Evolutionary conservation across 495 filamentous ascomycete species (phyloP).

Genomic region (Penicillium longicatenatum): DNA sequence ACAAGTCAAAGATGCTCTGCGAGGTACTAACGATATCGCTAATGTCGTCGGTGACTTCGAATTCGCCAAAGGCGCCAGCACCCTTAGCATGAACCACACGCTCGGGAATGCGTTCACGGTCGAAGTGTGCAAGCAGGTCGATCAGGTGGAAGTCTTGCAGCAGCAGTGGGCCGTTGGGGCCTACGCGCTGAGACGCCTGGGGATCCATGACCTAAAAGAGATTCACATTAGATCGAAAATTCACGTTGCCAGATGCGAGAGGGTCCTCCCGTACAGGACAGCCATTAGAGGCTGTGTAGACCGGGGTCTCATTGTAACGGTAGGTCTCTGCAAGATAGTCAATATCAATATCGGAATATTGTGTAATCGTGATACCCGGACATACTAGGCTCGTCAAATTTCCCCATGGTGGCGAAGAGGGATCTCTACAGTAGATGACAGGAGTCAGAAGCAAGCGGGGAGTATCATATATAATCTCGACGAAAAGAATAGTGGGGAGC

Average conservation of each 20-base stretch:
- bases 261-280: conserved; percentile 27
- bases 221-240: conserved; percentile 12
- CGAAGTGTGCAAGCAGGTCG: conserved; percentile 70
- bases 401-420: conserved; percentile 31
- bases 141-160: conserved; percentile 66
- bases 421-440: neutral
- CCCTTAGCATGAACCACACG: conserved; percentile 82
- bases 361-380: neutral
- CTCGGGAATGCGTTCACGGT: conserved; percentile 68
- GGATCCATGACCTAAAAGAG: conserved; percentile 52
- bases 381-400: conserved; percentile 41
- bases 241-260: neutral
- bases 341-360: neutral
- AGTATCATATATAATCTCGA: conserved; percentile 3
- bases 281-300: conserved; percentile 51
- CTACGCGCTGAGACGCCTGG: conserved; percentile 59
- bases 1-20: neutral
- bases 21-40: conserved; percentile 44
- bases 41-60: conserved; percentile 69
- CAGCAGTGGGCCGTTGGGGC: conserved; percentile 62
- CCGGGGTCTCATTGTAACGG: conserved; percentile 55
- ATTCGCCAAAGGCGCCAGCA: conserved; percentile 75
- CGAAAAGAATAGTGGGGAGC: conserved; percentile 3
- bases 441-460: conserved; percentile 1
- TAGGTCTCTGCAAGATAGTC: conserved; percentile 39